Conservation (phyloP, 768 basidiomycete genomes). For the Auricularia sp. region DNA sequence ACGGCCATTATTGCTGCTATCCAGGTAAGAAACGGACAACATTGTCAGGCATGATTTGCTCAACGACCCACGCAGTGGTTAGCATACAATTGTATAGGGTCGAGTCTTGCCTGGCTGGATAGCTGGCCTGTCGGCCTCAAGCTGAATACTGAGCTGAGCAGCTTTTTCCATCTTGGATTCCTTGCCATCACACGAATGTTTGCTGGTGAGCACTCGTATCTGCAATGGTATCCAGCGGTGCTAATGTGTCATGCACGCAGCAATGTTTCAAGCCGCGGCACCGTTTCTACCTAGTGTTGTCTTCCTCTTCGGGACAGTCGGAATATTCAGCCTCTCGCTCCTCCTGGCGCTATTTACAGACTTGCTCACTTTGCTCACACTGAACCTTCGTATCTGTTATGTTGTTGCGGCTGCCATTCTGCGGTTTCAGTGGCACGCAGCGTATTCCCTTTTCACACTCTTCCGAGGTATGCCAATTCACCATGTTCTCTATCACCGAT, state of each 20-base stretch:
- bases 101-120: conserved; percentile 70
- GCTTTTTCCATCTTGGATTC: conserved; percentile 69
- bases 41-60: conserved; percentile 5
- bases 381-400: conserved; percentile 66
- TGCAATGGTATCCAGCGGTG: neutral
- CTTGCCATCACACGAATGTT: conserved; percentile 55
- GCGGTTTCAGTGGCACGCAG: conserved; percentile 43
- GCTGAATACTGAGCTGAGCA: conserved; percentile 88
- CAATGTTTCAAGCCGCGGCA: too few relatives aligned
- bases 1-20: conserved; percentile 25
- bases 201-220: conserved; percentile 44
- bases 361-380: conserved; percentile 51
- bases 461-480: conserved; percentile 50
- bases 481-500: neutral
- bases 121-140: conserved; percentile 95
- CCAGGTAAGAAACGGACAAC: neutral
- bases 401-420: conserved; percentile 51
- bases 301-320: conserved; percentile 18
- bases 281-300: conserved; percentile 22
- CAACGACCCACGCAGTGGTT: conserved; percentile 9
- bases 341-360: conserved; percentile 48
- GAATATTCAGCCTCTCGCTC: conserved; percentile 29
- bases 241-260: too few relatives aligned
- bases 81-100: conserved; percentile 39
- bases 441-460: conserved; percentile 73